Conservation (phyloP, 2,329 filamentous ascomycete genomes). For the Exophiala alcalophila region DNA sequence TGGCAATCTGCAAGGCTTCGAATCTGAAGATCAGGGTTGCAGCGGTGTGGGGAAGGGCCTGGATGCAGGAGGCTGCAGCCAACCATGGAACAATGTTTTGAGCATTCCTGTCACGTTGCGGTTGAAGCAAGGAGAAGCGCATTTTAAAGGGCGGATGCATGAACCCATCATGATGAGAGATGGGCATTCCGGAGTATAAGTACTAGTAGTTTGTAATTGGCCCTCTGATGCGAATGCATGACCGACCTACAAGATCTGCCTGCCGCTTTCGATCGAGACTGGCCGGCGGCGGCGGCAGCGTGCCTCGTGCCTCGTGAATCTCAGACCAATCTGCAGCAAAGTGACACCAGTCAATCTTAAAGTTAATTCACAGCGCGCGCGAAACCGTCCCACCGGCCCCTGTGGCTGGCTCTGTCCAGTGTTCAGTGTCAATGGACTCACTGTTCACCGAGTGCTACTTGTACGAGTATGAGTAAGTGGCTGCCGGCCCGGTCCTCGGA, state of each 20-base stretch:
- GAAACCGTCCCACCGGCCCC: constrained; percentile 18
- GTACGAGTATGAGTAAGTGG: too few species aligned
- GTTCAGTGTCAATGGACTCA: too few species aligned
- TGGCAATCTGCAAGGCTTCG: constrained; percentile 7
- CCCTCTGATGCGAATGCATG: too few species aligned
- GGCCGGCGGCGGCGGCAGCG: constrained; percentile 5
- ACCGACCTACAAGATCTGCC: too few species aligned
- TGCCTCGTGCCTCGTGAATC: too few species aligned
- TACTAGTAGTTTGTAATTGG: constrained; percentile 2
- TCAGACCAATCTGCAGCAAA: constrained; percentile 16
- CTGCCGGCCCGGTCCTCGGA: too few species aligned
- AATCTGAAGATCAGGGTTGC: background rate
- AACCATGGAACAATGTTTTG: background rate
- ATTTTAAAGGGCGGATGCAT: constrained; percentile 8
- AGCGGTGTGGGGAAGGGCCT: background rate
- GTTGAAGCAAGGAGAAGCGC: constrained; percentile 13
- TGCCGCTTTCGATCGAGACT: constrained; percentile 12
- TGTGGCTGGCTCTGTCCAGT: too few species aligned
- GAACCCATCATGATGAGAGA: constrained; percentile 9
- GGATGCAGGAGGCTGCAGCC: background rate
- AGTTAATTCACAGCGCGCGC: too few species aligned
- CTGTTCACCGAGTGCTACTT: too few species aligned
- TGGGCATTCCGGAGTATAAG: constrained; percentile 4
- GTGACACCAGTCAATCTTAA: constrained; percentile 21
- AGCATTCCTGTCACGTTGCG: constrained; percentile 3